Percentiles rank a stretch among this genome's conserved stretches.
phyloP scores from a whole-genome alignment of 352 stramenopile species.

The Phytophthora pluvialis region DNA sequence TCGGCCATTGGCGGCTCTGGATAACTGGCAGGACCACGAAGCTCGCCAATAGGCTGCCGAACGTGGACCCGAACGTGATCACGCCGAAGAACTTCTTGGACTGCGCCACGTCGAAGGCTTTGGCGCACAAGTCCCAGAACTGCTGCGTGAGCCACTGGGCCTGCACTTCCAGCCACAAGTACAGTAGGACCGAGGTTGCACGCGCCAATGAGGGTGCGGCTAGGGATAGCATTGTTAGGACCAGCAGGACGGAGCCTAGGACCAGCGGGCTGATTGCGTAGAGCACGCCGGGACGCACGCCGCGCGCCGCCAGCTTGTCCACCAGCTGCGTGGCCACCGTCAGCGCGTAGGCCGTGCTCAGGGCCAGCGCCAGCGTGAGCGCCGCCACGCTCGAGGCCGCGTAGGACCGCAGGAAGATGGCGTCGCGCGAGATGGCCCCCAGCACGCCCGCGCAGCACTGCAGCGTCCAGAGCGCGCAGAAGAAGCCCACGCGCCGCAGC shows the following conservation, averaged over 20 bases:
- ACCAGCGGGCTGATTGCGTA: constrained; percentile 59
- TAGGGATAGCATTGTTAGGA: constrained; percentile 61
- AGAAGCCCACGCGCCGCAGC: constrained; percentile 77
- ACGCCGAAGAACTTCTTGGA: constrained; percentile 89
- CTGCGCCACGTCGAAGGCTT: constrained; percentile 79
- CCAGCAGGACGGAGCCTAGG: constrained; percentile 49
- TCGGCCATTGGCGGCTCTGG: constrained; percentile 57
- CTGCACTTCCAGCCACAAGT: constrained; percentile 84
- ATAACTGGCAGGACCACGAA: constrained; percentile 70
- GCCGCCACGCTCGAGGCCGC: constrained; percentile 70
- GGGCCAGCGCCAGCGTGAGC: constrained; percentile 75
- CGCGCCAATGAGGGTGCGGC: constrained; percentile 45
- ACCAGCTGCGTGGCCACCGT: constrained; percentile 52
- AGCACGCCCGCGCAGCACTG: constrained; percentile 82
- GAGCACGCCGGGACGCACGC: constrained; percentile 42
- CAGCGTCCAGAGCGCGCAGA: constrained; percentile 80
- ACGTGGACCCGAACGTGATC: constrained; percentile 86
- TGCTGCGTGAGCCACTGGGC: constrained; percentile 80
- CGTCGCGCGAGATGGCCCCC: constrained; percentile 80
- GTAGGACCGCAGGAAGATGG: constrained; percentile 83
- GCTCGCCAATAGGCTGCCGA: constrained; percentile 78
- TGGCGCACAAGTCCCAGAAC: constrained; percentile 89
- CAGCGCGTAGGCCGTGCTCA: constrained; percentile 76
- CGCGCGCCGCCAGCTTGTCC: constrained; percentile 31
- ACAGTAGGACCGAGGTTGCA: constrained; percentile 65